These are phyloP conservation scores for Pseudozyma hubeiensis DNA, from an alignment of 1,284 basidiomycete species.

Conservation along the genomic window DNA sequence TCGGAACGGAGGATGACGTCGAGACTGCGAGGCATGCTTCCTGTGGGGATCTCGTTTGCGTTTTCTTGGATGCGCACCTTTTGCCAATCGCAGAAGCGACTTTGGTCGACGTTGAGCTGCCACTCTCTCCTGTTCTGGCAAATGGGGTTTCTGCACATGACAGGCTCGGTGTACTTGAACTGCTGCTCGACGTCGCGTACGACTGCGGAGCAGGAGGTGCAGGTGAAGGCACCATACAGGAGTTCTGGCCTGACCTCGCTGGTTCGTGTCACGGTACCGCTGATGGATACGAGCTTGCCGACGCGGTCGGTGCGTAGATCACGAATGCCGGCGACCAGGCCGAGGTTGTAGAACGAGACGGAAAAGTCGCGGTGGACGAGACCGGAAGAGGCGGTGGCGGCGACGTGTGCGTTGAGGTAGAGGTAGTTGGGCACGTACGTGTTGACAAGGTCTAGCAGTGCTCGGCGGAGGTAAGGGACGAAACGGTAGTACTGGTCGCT, in stretches of 20 bases:
- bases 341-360: slow-evolving; percentile 95
- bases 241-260: slow-evolving; percentile 97
- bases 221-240: slow-evolving; percentile 91
- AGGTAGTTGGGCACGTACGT: slow-evolving; percentile 91
- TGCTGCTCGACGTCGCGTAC: slow-evolving; percentile 98
- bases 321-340: slow-evolving; percentile 93
- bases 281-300: slow-evolving; percentile 63
- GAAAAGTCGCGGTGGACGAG: slow-evolving; percentile 91
- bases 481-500: slow-evolving; percentile 89
- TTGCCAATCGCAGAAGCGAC: slow-evolving; percentile 99
- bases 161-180: slow-evolving; percentile 99
- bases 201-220: slow-evolving; percentile 84
- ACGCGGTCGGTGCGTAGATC: slow-evolving; percentile 75
- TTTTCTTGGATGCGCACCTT: slow-evolving; percentile 99
- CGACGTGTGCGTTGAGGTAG: slow-evolving; percentile 79
- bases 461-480: slow-evolving; percentile 90
- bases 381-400: slow-evolving; percentile 76
- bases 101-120: slow-evolving; percentile 95
- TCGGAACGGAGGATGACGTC: slow-evolving; percentile 96
- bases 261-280: slow-evolving; percentile 83
- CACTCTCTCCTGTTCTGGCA: slow-evolving; percentile 91
- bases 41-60: slow-evolving; percentile 97
- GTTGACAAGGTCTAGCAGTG: slow-evolving; percentile 87
- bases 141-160: slow-evolving; percentile 89
- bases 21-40: slow-evolving; percentile 79